Base-by-base conservation (phyloP, 1,284 basidiomycete species). In the Tilletia caries region DNA sequence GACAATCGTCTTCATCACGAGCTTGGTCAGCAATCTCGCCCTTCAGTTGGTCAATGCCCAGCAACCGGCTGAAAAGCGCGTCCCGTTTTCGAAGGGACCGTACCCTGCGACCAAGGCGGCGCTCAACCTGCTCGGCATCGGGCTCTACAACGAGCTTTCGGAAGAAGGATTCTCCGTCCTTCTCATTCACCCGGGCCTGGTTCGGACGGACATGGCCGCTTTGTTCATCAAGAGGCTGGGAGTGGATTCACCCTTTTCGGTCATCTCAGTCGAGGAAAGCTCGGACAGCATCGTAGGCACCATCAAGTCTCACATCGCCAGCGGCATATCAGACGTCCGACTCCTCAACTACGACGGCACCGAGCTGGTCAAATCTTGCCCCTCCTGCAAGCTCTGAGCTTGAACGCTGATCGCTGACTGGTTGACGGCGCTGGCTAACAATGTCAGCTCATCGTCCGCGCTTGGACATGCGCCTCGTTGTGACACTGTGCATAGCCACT, bases 111-210 rank as follows among this genome's bases (percentile, higher is more conserved):
- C 70, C 44, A 71, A 71, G 58, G 65, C 67, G 1, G 70, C 70
- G 6, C 8, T 68, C 25, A 71, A 71, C 60, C 52, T 66, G 68
- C 20, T 66, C 3, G 67, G 46, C 2, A 48, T 71, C 46, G 62
- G 52, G 33, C 54, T 54, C 6, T 32, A 68, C 32, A 65, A 69
- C 65, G 68, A 71, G 52, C 54, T 71, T 23, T 5, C 20, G 20
- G 25, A 50, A 10, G 67, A 71, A 23, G 70, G 70, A 23, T 71
- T 71, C 62, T 67, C 65, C 41, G 60, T 68, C 48, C 12, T 69
- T 5, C 48, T 52, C 18, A 5, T 71, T n/a, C 67, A 68, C 37
- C 70, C 70, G 13, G 70, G 70, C 25, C 27, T 43, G 65, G 68
- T 71, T 4, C 37, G 20, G 15, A 69, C 70, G 29, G 67, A 68